A percentile compares a stretch with the other conserved stretches of the same genome.
Conservation (phyloP, 257 asterid genomes). For the Solanum appendiculatum region DNA sequence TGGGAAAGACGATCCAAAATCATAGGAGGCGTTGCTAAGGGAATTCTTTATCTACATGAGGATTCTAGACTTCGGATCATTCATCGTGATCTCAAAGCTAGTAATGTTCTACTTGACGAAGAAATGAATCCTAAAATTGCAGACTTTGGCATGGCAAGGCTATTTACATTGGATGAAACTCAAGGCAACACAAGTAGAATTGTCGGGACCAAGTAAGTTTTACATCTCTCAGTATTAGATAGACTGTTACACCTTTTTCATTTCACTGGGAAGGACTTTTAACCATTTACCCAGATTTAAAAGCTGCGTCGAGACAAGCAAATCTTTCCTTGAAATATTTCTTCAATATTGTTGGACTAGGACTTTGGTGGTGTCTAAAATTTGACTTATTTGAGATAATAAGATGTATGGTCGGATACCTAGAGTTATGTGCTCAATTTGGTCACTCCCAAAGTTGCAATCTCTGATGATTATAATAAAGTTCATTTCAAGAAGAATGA, state of each 20-base stretch:
- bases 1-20: slow-evolving; percentile 3
- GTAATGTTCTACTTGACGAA: slow-evolving; percentile 19
- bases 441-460: too few relatives aligned
- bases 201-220: background rate
- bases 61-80: slow-evolving; percentile 15
- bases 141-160: slow-evolving; percentile 24
- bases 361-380: background rate
- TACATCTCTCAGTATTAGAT: background rate
- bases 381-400: background rate
- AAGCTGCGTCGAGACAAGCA: background rate
- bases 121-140: slow-evolving; percentile 26
- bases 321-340: background rate
- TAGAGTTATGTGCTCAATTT: too few relatives aligned
- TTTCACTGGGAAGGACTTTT: background rate
- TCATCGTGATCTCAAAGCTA: slow-evolving; percentile 30
- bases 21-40: slow-evolving; percentile 4
- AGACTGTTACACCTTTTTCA: background rate
- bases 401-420: background rate
- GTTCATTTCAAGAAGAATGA: too few relatives aligned
- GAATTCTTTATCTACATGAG: slow-evolving; percentile 4
- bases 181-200: background rate
- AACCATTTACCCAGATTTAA: background rate
- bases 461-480: too few relatives aligned
- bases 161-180: background rate
- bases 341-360: background rate